A percentile compares a stretch with the other conserved stretches of the same genome.
Conservation (phyloP, 2,329 filamentous ascomycete genomes). For the Trichoderma cornu-damae region DNA sequence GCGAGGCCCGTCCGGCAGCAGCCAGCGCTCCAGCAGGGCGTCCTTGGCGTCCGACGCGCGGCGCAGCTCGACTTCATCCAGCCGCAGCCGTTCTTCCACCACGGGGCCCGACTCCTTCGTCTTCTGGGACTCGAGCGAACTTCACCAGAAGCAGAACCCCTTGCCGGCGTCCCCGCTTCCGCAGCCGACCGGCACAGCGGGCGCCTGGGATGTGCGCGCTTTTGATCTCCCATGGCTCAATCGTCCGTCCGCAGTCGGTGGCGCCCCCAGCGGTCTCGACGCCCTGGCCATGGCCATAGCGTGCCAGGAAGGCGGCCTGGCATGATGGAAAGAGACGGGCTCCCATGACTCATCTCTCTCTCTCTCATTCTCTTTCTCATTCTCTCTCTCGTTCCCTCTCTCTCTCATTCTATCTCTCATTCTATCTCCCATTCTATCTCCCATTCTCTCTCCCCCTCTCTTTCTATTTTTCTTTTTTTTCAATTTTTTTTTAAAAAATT, state of each 20-base stretch:
- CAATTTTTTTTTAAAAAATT: too few species aligned
- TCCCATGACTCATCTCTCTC: neutral
- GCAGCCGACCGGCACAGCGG: constrained; percentile 33
- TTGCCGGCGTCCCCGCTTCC: constrained; percentile 26
- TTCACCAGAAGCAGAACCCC: constrained; percentile 34
- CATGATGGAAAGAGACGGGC: neutral
- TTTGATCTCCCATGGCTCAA: constrained; percentile 42
- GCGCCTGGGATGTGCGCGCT: constrained; percentile 44
- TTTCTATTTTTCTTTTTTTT: neutral
- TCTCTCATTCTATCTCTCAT: too few species aligned
- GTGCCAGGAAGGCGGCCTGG: constrained; percentile 41
- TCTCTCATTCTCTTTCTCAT: too few species aligned
- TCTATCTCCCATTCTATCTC: neutral
- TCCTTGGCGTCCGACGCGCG: constrained; percentile 31
- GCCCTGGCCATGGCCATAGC: constrained; percentile 51
- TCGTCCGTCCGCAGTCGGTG: constrained; percentile 36
- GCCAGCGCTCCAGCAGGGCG: constrained; percentile 32
- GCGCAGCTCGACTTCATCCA: constrained; percentile 30
- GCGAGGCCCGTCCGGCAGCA: constrained; percentile 37
- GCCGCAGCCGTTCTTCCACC: constrained; percentile 31
- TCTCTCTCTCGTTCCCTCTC: neutral
- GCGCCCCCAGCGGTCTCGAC: constrained; percentile 50
- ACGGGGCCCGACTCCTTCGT: constrained; percentile 26
- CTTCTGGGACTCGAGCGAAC: constrained; percentile 39
- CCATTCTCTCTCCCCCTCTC: neutral